A percentile compares a stretch with the other conserved stretches of the same genome.
Conservation (phyloP, 2,329 filamentous ascomycete species). For the Scytalidium sp. region DNA sequence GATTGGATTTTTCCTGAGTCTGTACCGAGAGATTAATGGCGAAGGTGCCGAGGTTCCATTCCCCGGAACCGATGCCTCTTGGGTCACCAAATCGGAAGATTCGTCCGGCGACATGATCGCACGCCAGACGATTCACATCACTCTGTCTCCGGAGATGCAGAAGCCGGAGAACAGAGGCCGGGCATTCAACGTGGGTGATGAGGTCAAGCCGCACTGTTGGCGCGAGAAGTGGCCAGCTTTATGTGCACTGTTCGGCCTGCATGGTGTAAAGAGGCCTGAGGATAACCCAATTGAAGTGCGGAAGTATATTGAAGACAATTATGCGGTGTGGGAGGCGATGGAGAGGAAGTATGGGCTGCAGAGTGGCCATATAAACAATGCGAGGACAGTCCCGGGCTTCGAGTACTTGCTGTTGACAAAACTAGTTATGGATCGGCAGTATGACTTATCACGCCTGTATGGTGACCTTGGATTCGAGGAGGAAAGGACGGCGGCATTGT, state of each 20-base stretch:
- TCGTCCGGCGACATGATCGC: constrained; percentile 37
- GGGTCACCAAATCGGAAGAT: constrained; percentile 35
- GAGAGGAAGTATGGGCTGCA: constrained; percentile 33
- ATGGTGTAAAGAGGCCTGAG: constrained; percentile 31
- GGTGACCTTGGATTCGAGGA: constrained; percentile 36
- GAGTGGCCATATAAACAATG: constrained; percentile 33
- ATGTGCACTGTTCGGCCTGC: constrained; percentile 41
- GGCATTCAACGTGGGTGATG: constrained; percentile 43
- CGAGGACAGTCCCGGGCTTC: constrained; percentile 33
- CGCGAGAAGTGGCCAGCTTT: constrained; percentile 41
- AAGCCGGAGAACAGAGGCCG: constrained; percentile 31
- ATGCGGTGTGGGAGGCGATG: constrained; percentile 27
- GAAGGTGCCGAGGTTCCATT: constrained; percentile 35
- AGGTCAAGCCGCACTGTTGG: constrained; percentile 33
- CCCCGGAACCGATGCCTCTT: constrained; percentile 35
- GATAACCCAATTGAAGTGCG: constrained; percentile 29
- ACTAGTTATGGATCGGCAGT: constrained; percentile 43
- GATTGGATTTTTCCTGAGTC: constrained; percentile 33
- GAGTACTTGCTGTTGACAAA: constrained; percentile 40
- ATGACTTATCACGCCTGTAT: constrained; percentile 41
- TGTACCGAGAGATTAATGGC: constrained; percentile 34
- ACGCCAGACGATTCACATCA: constrained; percentile 38
- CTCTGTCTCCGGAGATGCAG: constrained; percentile 34
- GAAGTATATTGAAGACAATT: constrained; percentile 30
- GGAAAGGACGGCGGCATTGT: constrained; percentile 33